phyloP scores from a whole-genome alignment of 75 land plant species.

The Picea sitchensis region DNA sequence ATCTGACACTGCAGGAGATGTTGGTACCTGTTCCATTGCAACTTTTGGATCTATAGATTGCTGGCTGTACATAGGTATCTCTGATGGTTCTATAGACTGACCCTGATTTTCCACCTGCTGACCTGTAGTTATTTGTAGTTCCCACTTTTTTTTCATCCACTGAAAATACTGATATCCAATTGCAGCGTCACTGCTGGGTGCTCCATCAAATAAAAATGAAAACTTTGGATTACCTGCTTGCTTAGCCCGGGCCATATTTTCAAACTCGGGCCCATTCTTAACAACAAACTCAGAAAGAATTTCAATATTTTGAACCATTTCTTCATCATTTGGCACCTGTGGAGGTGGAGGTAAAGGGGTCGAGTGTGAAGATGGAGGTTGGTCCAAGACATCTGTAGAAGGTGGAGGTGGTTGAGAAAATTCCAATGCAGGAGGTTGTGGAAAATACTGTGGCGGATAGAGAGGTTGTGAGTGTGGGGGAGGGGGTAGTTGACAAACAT shows the following conservation, averaged over 20 bases:
- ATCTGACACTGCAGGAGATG: too few species aligned
- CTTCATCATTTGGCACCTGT: slow-evolving; percentile 23
- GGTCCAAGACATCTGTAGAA: slow-evolving; percentile 4
- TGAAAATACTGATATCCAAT: slow-evolving; percentile 35
- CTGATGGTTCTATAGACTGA: neutral
- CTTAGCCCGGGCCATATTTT: slow-evolving; percentile 27
- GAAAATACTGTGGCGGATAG: slow-evolving; percentile 12
- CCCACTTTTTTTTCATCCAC: slow-evolving; percentile 29
- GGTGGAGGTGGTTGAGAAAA: neutral
- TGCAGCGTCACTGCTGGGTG: slow-evolving; percentile 24
- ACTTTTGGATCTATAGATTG: neutral
- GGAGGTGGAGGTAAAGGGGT: slow-evolving; percentile 23
- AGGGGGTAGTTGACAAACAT: neutral
- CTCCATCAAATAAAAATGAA: slow-evolving; percentile 27
- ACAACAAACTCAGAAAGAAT: slow-evolving; percentile 35
- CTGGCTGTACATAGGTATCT: neutral
- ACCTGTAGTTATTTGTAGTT: neutral
- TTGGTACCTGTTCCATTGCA: neutral
- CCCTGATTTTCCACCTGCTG: neutral
- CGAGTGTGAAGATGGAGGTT: neutral
- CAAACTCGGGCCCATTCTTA: slow-evolving; percentile 30
- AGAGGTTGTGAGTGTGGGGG: slow-evolving; percentile 11
- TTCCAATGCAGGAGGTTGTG: slow-evolving; percentile 9
- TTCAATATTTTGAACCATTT: slow-evolving; percentile 38
- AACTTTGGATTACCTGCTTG: slow-evolving; percentile 34